Base-by-base conservation (phyloP, 108 stramenopile genomes). In the Skeletonema tropicum region DNA sequence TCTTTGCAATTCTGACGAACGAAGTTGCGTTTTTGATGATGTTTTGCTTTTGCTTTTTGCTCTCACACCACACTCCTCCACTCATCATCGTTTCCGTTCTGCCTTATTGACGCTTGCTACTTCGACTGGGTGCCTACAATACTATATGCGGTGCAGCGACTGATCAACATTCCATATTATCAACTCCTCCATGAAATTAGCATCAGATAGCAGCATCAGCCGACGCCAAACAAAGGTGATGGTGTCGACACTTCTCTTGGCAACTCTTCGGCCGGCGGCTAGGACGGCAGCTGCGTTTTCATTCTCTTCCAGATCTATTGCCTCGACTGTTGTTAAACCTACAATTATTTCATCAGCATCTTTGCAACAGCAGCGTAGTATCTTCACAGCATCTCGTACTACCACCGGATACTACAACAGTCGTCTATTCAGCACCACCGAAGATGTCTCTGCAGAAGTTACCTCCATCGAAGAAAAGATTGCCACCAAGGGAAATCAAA, bases 401-500 rank as follows among this genome's bases (percentile, higher is more conserved):
- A 49, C 19, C 7, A 17, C 38, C 11, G 42, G 42, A n/a, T 45
- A n/a, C 6, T 7, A 9, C 23, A 55, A 9, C 10, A 23, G 52
- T 55, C 52, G 23, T 55, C 52, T 55, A 55, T 55, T 55, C 23
- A 55, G 52, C 21, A 55, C 52, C 1, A 55, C 52, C 21, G 52
- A 55, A 55, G 52, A 21, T 23, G 19, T 23, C 2, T 9, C 52
- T 1, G 52, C 7, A 55, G 23, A 55, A 55, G 52, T 55, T 55
- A n/a, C 6, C 10, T 23, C 52, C 52, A 23, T 23, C 52, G 88
- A 93, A 74, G 59, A 75, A 11, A 74, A 90, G 69, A 93, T 93
- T 70, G 85, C 88, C 64, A 75, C 60, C 29, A 91, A 88, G 48
- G 92, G 90, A 35, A 88, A 89, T 60, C 82, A 84, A 76, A 93